Base-by-base conservation (phyloP, 1,284 basidiomycete species). In the Tetrapyrgos nigripes region DNA sequence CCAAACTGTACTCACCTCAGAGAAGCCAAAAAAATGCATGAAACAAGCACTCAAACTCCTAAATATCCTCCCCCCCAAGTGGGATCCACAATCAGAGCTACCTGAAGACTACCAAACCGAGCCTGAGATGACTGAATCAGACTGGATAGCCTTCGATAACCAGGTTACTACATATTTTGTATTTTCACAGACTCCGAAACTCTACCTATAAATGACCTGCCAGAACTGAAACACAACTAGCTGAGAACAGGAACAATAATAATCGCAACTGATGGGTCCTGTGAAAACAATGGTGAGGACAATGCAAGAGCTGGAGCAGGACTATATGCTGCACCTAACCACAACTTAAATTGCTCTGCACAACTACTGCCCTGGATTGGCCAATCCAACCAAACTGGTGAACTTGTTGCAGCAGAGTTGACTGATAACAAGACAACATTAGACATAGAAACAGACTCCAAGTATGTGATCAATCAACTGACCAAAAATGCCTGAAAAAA, bases 231-330 rank as follows among this genome's bases (percentile, higher is more conserved):
- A 35, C n/a, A n/a, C n/a, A 33, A 21, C 6, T 14, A 50, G 9
- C 21, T 24, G 24, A 37, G 5, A 17, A 31, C 26, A 17, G 48
- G 31, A 45, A 46, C 26, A 2, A n/a, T 31, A 11, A 21, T n/a
- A 13, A 55, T 66, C 0, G 67, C 66, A 27, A 73, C 68, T 2
- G 72, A 72, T 48, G 72, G 68, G 1, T 70, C 71, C 0, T 69
- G 68, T 58, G 19, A 60, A 0, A 45, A 65, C 10, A 68, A 70
- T 14, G 67, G 65, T 14, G 52, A 55, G 0, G 35, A 44, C 0
- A 40, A 69, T 14, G 64, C 60, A 2, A 26, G 23, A 26, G 66
- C 66, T 1, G 70, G 70, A 0, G 65, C 66, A 2, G 69, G 72
- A 17, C n/a, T n/a, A n/a, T n/a, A n/a, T n/a, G n/a, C n/a, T n/a